These are phyloP conservation scores for Diplodia mutila DNA, from an alignment of 2,329 filamentous ascomycete genomes.

Conservation along the genomic window DNA sequence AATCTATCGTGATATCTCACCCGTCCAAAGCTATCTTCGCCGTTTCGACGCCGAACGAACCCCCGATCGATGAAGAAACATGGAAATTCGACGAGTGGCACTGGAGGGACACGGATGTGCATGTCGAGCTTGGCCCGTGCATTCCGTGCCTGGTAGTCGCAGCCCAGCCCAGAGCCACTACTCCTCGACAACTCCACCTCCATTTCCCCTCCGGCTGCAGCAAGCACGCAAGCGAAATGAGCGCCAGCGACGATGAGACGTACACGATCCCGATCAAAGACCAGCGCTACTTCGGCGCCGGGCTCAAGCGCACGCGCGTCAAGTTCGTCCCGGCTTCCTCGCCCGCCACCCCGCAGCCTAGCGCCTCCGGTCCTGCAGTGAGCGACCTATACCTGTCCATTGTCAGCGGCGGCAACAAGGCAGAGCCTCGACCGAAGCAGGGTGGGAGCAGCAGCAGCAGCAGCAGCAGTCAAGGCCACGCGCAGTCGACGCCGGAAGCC, in stretches of 20 bases:
- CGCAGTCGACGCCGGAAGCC: conserved; percentile 27
- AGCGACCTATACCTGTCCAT: conserved; percentile 63
- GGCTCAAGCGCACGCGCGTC: conserved; percentile 64
- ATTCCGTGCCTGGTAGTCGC: background rate
- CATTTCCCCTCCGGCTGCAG: background rate
- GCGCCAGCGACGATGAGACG: conserved; percentile 52
- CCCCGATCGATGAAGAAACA: no score
- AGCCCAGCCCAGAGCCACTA: background rate
- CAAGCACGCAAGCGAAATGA: conserved; percentile 15
- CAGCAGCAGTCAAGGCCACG: no score
- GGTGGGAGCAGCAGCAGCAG: background rate
- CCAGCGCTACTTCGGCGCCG: conserved; percentile 64
- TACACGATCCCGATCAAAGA: conserved; percentile 63
- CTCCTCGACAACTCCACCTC: background rate
- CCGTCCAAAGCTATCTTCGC: no score
- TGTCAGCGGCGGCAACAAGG: conserved; percentile 25
- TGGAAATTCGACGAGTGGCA: no score
- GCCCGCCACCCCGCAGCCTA: conserved; percentile 28
- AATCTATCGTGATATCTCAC: no score
- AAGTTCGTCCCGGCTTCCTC: conserved; percentile 60
- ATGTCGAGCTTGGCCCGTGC: background rate
- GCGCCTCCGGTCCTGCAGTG: conserved; percentile 33
- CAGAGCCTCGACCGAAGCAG: background rate
- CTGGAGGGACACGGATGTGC: no score
- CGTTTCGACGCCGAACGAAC: no score